A percentile compares a stretch with the other conserved stretches of the same genome.
Conservation (phyloP, 805 yeast genomes). For the Metschnikowia baotianmanensis region DNA sequence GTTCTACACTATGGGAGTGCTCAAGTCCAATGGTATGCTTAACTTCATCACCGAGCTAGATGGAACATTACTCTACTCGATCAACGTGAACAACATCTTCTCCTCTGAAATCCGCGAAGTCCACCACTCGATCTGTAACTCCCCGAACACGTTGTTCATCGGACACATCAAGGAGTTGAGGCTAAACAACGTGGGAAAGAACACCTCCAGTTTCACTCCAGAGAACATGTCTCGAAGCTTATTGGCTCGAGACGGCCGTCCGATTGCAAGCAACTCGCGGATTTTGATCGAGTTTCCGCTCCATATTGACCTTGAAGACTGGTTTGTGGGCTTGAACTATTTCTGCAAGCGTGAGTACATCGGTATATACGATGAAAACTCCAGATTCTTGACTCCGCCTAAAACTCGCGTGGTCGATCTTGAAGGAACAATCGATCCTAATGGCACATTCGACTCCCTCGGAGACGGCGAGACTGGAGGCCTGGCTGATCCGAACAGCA, state of each 20-base stretch:
- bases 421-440: constrained; percentile 17
- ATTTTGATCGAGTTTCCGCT: constrained; percentile 62
- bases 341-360: constrained; percentile 60
- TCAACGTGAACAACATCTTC: constrained; percentile 51
- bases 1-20: constrained; percentile 70
- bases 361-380: constrained; percentile 24
- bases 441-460: constrained; percentile 7
- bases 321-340: constrained; percentile 67
- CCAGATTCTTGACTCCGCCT: constrained; percentile 6
- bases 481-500: not conserved
- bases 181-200: constrained; percentile 35
- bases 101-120: constrained; percentile 62
- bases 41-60: constrained; percentile 62
- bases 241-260: constrained; percentile 34
- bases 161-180: constrained; percentile 58
- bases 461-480: not conserved
- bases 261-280: constrained; percentile 35
- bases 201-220: constrained; percentile 27
- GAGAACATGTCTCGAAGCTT: constrained; percentile 21
- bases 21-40: constrained; percentile 61
- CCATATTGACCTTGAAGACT: constrained; percentile 70
- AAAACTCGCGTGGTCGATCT: constrained; percentile 15
- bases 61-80: constrained; percentile 57
- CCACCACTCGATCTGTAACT: constrained; percentile 60
- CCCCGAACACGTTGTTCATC: constrained; percentile 55